These are phyloP conservation scores for Aureobasidium lini DNA, from an alignment of 2,329 filamentous ascomycete species.

Conservation along the genomic window DNA sequence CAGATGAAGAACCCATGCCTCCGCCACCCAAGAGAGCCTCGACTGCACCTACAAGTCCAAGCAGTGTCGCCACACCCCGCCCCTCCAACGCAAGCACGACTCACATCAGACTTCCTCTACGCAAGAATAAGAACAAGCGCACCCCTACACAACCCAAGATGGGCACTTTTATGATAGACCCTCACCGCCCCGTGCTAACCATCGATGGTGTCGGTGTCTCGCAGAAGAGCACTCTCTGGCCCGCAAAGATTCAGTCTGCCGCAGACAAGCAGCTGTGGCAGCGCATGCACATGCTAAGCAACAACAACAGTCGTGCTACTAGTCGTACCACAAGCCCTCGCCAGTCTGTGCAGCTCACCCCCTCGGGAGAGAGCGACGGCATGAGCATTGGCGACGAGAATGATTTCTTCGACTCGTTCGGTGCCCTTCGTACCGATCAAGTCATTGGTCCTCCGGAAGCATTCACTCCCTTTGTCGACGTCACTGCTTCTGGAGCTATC, in stretches of 20 bases:
- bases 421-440: conserved; percentile 14
- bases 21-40: conserved; percentile 11
- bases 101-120: conserved; percentile 2
- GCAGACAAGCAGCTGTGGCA: conserved; percentile 16
- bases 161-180: conserved; percentile 24
- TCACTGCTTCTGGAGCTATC: conserved; percentile 14
- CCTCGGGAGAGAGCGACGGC: conserved; percentile 16
- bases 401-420: conserved; percentile 13
- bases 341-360: conserved; percentile 19
- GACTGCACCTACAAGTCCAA: conserved; percentile 4
- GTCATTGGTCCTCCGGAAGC: conserved; percentile 16
- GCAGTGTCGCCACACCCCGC: conserved; percentile 9
- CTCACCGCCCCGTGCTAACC: conserved; percentile 16
- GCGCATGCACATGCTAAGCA: conserved; percentile 11
- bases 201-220: conserved; percentile 15
- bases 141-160: conserved; percentile 16
- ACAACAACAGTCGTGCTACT: conserved; percentile 18
- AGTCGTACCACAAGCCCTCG: conserved; percentile 26
- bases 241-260: conserved; percentile 17
- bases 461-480: conserved; percentile 16
- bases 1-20: conserved; percentile 23
- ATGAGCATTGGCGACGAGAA: conserved; percentile 8
- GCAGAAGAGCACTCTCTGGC: conserved; percentile 16
- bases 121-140: conserved; percentile 15
- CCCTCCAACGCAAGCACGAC: neutral